A percentile compares a stretch with the other conserved stretches of the same genome.
Evolutionary conservation across 768 basidiomycete genomes (phyloP).

Genomic region (Termitomyces titanicus): DNA sequence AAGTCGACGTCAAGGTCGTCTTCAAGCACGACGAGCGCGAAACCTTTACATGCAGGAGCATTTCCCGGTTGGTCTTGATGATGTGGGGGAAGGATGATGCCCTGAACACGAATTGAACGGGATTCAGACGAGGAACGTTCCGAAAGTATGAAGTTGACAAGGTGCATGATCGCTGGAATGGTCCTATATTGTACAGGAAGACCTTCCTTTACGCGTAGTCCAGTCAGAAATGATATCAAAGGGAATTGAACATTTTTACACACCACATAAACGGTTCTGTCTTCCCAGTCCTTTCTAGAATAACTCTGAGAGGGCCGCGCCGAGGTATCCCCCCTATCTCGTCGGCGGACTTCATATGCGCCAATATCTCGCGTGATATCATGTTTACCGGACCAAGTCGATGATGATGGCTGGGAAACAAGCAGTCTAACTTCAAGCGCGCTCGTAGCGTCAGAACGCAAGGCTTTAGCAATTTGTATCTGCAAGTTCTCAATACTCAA

Average conservation of each 20-base stretch:
- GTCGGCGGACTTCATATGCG: conserved; percentile 65
- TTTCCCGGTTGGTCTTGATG: conserved; percentile 56
- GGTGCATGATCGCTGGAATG: conserved; percentile 44
- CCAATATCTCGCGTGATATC: conserved; percentile 30
- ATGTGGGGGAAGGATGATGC: conserved; percentile 57
- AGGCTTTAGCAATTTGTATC: conserved; percentile 49
- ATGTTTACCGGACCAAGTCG: conserved; percentile 27
- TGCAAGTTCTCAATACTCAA: conserved; percentile 33
- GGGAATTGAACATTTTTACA: conserved; percentile 22
- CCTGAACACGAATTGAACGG: conserved; percentile 37
- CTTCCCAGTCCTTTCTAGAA: conserved; percentile 54
- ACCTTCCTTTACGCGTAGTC: conserved; percentile 52
- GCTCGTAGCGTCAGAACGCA: conserved; percentile 46
- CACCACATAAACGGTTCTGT: conserved; percentile 66
- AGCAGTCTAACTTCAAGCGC: conserved; percentile 61
- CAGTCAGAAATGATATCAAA: neutral
- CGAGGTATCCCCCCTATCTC: conserved; percentile 32
- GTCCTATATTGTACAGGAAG: conserved; percentile 55
- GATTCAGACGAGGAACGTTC: conserved; percentile 6
- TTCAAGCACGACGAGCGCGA: conserved; percentile 64
- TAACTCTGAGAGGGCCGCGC: conserved; percentile 17
- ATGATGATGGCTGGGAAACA: conserved; percentile 39
- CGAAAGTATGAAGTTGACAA: conserved; percentile 36
- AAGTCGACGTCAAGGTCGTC: conserved; percentile 32
- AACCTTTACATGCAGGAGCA: conserved; percentile 64